These are phyloP conservation scores for Brassica juncea DNA, from an alignment of 345 rosid species.

Conservation along the genomic window DNA sequence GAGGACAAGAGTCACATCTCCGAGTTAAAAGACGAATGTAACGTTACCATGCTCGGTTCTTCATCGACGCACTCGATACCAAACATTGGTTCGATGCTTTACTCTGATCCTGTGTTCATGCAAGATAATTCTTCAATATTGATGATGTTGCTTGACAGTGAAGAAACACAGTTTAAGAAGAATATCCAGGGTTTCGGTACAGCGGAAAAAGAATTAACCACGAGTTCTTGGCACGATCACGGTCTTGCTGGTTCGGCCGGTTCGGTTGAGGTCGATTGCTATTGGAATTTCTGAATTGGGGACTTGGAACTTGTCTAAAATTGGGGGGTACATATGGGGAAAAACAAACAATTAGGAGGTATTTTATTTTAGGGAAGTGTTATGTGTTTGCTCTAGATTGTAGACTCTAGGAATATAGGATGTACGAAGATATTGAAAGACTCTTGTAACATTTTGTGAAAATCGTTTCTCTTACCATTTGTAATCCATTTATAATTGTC, in stretches of 20 bases:
- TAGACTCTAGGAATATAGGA: slow-evolving; percentile 12
- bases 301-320: neutral
- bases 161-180: slow-evolving; percentile 20
- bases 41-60: slow-evolving; percentile 29
- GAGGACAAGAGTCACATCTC: slow-evolving; percentile 37
- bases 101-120: slow-evolving; percentile 40
- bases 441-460: slow-evolving; percentile 11
- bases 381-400: slow-evolving; percentile 5
- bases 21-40: slow-evolving; percentile 33
- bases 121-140: slow-evolving; percentile 51
- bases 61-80: slow-evolving; percentile 44
- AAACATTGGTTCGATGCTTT: slow-evolving; percentile 29
- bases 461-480: neutral
- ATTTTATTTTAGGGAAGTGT: neutral
- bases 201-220: slow-evolving; percentile 35
- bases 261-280: slow-evolving; percentile 40
- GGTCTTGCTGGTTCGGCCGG: slow-evolving; percentile 31
- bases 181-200: slow-evolving; percentile 25
- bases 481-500: neutral
- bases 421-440: slow-evolving; percentile 1
- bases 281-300: slow-evolving; percentile 49
- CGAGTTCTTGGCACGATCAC: slow-evolving; percentile 17
- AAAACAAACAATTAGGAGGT: neutral
- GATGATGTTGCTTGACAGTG: slow-evolving; percentile 49
- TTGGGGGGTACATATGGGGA: neutral